Evolutionary conservation across 2,329 filamentous ascomycete species (phyloP).

Genomic region (Chalaropsis ovoidea): DNA sequence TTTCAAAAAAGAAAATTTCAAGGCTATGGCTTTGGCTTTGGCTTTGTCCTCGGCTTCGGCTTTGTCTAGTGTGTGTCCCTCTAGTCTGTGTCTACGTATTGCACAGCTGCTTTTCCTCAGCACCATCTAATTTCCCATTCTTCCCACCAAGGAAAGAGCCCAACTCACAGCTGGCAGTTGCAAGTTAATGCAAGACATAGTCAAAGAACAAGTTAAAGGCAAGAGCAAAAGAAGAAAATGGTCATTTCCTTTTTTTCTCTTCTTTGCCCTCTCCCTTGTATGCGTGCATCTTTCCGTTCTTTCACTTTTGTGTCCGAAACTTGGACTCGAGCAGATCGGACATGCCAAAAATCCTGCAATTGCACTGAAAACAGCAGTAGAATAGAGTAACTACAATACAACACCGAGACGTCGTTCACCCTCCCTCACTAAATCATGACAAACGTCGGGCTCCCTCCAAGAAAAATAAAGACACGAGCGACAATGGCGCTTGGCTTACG

Average conservation of each 20-base stretch:
- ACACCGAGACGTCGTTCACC: neutral
- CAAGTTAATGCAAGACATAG: conserved; percentile 3
- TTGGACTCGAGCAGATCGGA: neutral
- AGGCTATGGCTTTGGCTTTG: too few species aligned
- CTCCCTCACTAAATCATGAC: neutral
- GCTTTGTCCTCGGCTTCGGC: neutral
- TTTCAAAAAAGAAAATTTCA: too few species aligned
- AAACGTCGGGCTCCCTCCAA: neutral
- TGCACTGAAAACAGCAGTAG: neutral
- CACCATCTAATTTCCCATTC: neutral
- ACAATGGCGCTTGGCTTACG: neutral
- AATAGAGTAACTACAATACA: neutral
- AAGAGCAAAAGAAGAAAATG: neutral
- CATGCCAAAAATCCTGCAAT: neutral
- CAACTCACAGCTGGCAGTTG: neutral
- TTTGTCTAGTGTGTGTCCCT: neutral
- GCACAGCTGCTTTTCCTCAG: neutral
- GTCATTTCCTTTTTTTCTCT: neutral
- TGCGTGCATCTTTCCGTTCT: neutral
- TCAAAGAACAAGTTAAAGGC: neutral
- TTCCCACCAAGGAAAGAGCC: neutral
- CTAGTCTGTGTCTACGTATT: neutral
- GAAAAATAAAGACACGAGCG: neutral
- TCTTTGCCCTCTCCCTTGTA: neutral
- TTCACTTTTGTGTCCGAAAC: neutral